Base-by-base conservation (phyloP, 257 asterid genomes). In the Lavandula angustifolia region DNA sequence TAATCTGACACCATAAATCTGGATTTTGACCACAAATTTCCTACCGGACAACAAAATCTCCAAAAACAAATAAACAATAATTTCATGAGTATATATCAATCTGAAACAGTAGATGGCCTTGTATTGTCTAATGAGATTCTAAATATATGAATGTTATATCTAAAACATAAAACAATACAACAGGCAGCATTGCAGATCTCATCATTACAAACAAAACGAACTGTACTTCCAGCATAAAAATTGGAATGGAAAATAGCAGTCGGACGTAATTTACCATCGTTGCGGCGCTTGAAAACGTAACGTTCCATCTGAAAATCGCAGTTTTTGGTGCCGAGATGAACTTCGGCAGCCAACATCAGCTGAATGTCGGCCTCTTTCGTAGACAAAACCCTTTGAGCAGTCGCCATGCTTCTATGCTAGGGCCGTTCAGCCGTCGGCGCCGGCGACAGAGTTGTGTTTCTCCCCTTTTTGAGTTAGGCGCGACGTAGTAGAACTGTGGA, bases 271-370 rank as follows among this genome's bases (percentile, higher is more conserved):
- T 17, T 47, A 77, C 82, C 78, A 57, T 77, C 82, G 13, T 77
- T 77, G 6, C 82, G 81, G 62, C 81, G 70, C 49, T 76, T 76
- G 62, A 72, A 72, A 18, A 49, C 59, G 52, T 76, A 76, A 7
- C 81, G 75, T 57, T 76, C 81, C 81, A 76, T 76, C 71, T 76
- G 81, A 17, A 68, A 76, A 40, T 76, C 52, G 9, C 75, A 68
- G 49, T 76, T 72, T 7, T 76, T 76, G 7, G 81, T 76, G 57
- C 81, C 81, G 8, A 76, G 75, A 31, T 76, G 81, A 53, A 69
- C 81, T 53, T 78, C 78, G 33, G 83, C 77, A 0, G 78, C 83
- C 67, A 79, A 31, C 83, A 79, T 79, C 78, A 75, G 59, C 68
- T 68, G 80, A 1, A 79, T 79, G 46, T 79, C 80, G 12, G 68